Base-by-base conservation (phyloP, 2,329 filamentous ascomycete species). In the Dothideomycetidae sp. region DNA sequence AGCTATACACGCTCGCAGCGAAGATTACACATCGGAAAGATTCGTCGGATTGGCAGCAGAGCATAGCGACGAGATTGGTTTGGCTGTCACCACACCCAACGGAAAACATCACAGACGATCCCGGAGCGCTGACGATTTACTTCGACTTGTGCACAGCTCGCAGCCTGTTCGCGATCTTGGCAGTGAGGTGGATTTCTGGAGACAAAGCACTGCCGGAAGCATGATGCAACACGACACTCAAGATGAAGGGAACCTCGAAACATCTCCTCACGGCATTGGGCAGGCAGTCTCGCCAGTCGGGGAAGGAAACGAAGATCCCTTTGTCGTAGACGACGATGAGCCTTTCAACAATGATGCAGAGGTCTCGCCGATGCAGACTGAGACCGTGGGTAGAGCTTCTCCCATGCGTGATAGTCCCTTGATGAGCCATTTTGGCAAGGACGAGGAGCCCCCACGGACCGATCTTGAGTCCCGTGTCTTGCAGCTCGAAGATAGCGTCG, bases 121-220 rank as follows among this genome's bases (percentile, higher is more conserved):
- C 21, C 42, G 54, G 35, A 58, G 54, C 39, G 49, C 50, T 3
- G 53, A 51, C 29, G 54, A 56, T 40, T 41, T 57, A 29, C 46
- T 44, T 7, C 31, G 45, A 4, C 33, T 44, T 14, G 39, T 40
- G 18, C 19, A 40, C 11, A 39, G 45, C 29, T 38, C 42, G 10
- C 42, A 44, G 16, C 35, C 48, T n/a, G 39, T 48, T 1, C 44
- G 53, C 16, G 52, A 56, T 37, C 49, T 52, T 35, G 55, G 49
- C 34, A 50, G 53, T 16, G 56, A 58, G 46, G 56, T 58, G 16
- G 41, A 48, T 23, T 54, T 50, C 34, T 57, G 55, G 56, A 46
- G 55, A 5, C 52, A 55, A 33, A 56, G 53, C 46, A 47, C 51
- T 29, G 45, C 47, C 14, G 43, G 42, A 31, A 49, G 42, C 34